Base-by-base conservation (phyloP, 2,329 filamentous ascomycete species). In the Colletotrichum caudatum region DNA sequence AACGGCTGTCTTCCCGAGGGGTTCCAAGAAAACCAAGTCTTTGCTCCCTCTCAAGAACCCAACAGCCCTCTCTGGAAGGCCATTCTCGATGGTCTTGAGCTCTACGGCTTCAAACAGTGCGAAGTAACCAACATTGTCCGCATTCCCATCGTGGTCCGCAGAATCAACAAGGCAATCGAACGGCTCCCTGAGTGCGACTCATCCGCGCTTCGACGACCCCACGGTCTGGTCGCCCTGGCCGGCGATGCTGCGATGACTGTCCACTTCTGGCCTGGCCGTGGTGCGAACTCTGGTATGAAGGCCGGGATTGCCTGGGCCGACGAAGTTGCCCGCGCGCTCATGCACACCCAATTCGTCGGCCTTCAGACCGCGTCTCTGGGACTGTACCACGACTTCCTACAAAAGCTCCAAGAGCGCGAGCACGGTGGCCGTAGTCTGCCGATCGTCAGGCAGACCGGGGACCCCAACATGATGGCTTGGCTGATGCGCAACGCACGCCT, bases 221-320 rank as follows among this genome's bases (percentile, higher is more conserved):
- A 80, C 14, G 79, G 74, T 1, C 75, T 81, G 0, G 79, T 80
- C 0, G 77, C 80, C 0, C 75, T 81, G 2, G 78, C 80, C 0
- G 80, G 79, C 2, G 80, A 81, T 48, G 78, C 79, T 2, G 78
- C 78, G 29, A 81, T 81, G 78, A 80, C 78, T 12, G 80, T 81
- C 1, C 79, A 81, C 67, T 81, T 81, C 59, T 81, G 79, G 80
- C 79, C 80, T 0, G 80, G 80, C 0, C 76, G 80, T 8, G 80
- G 80, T 0, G 75, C 81, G 1, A 81, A 81, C 74, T 80, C 78
- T 64, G 80, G 79, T 23, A 80, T 81, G 75, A 81, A 81, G 56
- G 74, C 80, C 0, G 80, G 79, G 6, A 76, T 81, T n/a, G 78
- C 80, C 0, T 70, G 80, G 29, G 79, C 78, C 14, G 78, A 81